phyloP scores from a whole-genome alignment of 768 basidiomycete species.

The Rhodotorula taiwanensis region DNA sequence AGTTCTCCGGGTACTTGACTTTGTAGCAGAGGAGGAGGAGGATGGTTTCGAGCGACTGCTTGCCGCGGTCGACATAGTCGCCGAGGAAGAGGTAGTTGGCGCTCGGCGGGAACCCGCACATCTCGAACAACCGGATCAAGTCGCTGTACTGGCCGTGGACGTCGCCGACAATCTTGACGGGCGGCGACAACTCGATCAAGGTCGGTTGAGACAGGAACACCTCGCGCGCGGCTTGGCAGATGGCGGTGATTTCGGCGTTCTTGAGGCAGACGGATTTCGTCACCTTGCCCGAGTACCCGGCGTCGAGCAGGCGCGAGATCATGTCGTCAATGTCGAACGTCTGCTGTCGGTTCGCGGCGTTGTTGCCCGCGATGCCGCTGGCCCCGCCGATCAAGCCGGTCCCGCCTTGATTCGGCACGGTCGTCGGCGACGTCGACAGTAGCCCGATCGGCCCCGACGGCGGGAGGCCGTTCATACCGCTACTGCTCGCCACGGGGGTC shows the following conservation, averaged over 20 bases:
- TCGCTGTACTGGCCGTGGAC: conserved; percentile 99
- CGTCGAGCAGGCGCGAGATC: conserved; percentile 90
- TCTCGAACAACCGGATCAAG: conserved; percentile 95
- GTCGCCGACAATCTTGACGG: conserved; percentile 98
- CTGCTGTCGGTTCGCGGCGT: too few species aligned
- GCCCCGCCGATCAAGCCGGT: too few species aligned
- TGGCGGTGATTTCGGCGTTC: conserved; percentile 87
- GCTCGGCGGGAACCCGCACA: conserved; percentile 97
- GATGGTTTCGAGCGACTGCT: conserved; percentile 97
- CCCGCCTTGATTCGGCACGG: background rate
- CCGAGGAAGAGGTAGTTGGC: conserved; percentile 98
- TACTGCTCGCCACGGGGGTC: conserved; percentile 5
- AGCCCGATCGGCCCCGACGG: background rate
- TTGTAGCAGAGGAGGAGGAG: conserved; percentile 95
- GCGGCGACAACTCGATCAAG: conserved; percentile 90
- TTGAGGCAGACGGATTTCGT: conserved; percentile 85
- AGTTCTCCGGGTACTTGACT: conserved; percentile 99
- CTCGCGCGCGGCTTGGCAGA: conserved; percentile 91
- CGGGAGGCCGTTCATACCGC: background rate
- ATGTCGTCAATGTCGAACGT: conserved; percentile 90
- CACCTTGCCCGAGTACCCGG: conserved; percentile 96
- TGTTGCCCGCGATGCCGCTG: conserved; percentile 17
- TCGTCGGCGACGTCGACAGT: conserved; percentile 32
- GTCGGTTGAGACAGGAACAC: conserved; percentile 95
- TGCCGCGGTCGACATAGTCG: conserved; percentile 97